phyloP scores from a whole-genome alignment of 225 moss, liverwort and hornwort species.

The Physcomitrium patens region DNA sequence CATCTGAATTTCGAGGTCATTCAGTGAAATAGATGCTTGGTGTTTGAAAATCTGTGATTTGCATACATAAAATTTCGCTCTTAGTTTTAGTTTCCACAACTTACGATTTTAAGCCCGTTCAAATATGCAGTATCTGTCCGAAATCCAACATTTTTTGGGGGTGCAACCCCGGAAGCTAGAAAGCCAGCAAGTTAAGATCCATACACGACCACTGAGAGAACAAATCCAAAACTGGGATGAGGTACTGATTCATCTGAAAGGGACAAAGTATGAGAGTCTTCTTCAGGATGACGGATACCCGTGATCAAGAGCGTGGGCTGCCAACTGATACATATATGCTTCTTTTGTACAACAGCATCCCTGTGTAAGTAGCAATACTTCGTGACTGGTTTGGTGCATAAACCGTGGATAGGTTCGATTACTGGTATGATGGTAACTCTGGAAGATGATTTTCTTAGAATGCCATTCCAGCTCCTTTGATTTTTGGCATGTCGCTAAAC shows the following conservation, averaged over 20 bases:
- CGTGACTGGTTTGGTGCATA: too few relatives aligned
- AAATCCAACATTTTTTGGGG: conserved; percentile 79
- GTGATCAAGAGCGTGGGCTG: conserved; percentile 7
- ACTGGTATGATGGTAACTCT: neutral
- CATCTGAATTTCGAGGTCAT: neutral
- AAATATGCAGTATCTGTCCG: conserved; percentile 59
- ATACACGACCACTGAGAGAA: conserved; percentile 78
- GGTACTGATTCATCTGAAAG: conserved; percentile 66
- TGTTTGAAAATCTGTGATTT: neutral
- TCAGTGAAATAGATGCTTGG: neutral
- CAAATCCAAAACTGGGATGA: conserved; percentile 93
- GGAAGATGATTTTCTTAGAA: conserved; percentile 6
- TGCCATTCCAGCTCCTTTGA: neutral
- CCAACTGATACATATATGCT: conserved; percentile 15
- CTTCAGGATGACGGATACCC: conserved; percentile 58
- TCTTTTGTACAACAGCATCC: conserved; percentile 33
- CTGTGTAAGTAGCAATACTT: neutral
- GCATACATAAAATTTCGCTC: neutral
- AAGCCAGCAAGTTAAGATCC: conserved; percentile 94
- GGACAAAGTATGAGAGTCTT: conserved; percentile 76
- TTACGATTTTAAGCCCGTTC: neutral
- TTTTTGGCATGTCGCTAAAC: conserved; percentile 11
- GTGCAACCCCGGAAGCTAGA: conserved; percentile 66
- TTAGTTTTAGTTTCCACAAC: neutral
- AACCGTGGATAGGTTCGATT: neutral